These are phyloP conservation scores for Primulina eburnea DNA, from an alignment of 257 asterid genomes.

Conservation along the genomic window DNA sequence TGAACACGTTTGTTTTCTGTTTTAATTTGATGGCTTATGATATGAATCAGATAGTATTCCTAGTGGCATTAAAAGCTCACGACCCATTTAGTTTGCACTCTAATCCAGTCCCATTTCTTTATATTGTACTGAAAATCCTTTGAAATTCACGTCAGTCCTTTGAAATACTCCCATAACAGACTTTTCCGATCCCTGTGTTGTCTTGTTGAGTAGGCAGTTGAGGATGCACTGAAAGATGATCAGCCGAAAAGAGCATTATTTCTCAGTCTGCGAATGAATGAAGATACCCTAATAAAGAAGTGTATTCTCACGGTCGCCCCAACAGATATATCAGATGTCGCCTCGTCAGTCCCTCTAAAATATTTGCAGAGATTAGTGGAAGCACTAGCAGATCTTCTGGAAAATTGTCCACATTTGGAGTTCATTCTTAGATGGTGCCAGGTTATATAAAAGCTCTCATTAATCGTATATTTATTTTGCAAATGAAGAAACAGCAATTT, in stretches of 20 bases:
- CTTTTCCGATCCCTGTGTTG: conserved; percentile 18
- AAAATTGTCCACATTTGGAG: conserved; percentile 84
- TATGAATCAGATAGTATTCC: not conserved
- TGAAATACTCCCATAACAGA: not conserved
- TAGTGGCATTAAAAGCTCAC: not conserved
- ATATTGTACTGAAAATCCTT: not conserved
- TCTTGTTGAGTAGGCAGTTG: conserved; percentile 63
- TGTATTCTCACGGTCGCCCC: conserved; percentile 67
- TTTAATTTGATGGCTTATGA: not conserved
- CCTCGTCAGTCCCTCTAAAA: conserved; percentile 71
- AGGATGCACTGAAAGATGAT: conserved; percentile 65
- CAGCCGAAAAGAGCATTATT: conserved; percentile 72
- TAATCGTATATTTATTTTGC: not conserved
- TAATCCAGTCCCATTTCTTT: not conserved
- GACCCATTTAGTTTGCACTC: not conserved
- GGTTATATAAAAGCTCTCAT: conserved; percentile 39
- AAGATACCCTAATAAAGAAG: conserved; percentile 78
- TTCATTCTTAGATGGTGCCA: conserved; percentile 89
- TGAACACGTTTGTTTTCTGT: not conserved
- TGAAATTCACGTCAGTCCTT: not conserved
- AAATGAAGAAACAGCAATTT: not conserved
- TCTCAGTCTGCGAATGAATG: conserved; percentile 90
- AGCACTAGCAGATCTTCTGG: conserved; percentile 83
- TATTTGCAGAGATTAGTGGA: conserved; percentile 81
- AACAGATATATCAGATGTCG: conserved; percentile 75